Evolutionary conservation across 805 yeast species (phyloP).

Genomic region (Komagataella populi): DNA sequence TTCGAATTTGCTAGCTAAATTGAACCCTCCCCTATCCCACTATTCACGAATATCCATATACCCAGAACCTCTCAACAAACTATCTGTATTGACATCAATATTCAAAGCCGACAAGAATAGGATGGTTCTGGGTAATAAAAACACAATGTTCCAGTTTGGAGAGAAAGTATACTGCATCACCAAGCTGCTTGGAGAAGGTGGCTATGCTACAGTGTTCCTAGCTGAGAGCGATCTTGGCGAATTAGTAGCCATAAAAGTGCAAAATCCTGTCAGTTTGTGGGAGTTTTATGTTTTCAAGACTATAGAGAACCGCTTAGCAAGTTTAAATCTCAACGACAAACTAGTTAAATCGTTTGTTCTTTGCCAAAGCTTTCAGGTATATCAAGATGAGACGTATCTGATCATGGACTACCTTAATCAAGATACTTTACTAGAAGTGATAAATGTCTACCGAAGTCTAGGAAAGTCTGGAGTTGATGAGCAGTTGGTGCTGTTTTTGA

Average conservation of each 20-base stretch:
- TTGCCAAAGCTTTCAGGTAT: conserved; percentile 39
- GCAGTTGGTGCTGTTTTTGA: conserved; percentile 41
- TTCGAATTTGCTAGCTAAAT: conserved; percentile 19
- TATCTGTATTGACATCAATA: conserved; percentile 5
- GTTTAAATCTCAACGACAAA: background rate
- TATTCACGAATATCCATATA: conserved; percentile 1
- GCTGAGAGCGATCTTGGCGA: conserved; percentile 47
- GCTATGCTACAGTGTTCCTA: conserved; percentile 62
- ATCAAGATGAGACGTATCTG: conserved; percentile 55
- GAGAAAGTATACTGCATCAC: conserved; percentile 33
- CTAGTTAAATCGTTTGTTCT: conserved; percentile 27
- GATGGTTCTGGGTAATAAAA: conserved; percentile 12
- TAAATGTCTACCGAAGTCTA: conserved; percentile 29
- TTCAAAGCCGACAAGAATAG: background rate
- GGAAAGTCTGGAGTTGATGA: conserved; percentile 36
- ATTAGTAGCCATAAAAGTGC: conserved; percentile 58
- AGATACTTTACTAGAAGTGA: conserved; percentile 63
- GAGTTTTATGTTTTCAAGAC: conserved; percentile 63
- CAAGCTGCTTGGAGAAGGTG: conserved; percentile 65
- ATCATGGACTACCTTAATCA: conserved; percentile 50
- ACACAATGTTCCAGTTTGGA: conserved; percentile 29
- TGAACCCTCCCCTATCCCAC: conserved; percentile 21
- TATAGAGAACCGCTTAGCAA: conserved; percentile 26
- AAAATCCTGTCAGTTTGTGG: conserved; percentile 62
- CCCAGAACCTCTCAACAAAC: conserved; percentile 5